Conservation (phyloP, 225 moss, liverwort and hornwort genomes). For the Physcomitrium patens region DNA sequence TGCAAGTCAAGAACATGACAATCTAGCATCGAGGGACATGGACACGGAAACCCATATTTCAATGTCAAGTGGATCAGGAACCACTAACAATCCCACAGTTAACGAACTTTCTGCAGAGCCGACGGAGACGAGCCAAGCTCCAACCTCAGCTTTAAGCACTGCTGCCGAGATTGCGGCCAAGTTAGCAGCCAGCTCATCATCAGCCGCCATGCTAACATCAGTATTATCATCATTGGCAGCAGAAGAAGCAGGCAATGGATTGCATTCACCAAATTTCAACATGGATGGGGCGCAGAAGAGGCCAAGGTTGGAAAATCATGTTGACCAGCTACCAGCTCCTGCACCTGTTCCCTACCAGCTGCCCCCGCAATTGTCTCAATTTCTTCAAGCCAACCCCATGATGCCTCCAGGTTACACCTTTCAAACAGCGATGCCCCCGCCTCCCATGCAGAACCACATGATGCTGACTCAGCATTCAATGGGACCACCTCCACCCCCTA, state of each 20-base stretch:
- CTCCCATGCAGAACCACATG: slow-evolving; percentile 76
- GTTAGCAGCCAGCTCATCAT: slow-evolving; percentile 85
- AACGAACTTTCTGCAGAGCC: slow-evolving; percentile 55
- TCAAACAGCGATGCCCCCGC: slow-evolving; percentile 69
- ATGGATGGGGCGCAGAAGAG: slow-evolving; percentile 74
- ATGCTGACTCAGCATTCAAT: slow-evolving; percentile 72
- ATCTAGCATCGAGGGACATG: slow-evolving; percentile 47
- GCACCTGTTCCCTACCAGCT: slow-evolving; percentile 67
- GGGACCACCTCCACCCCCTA: slow-evolving; percentile 72
- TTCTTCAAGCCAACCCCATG: slow-evolving; percentile 59
- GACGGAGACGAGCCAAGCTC: slow-evolving; percentile 54
- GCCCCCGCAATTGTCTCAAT: slow-evolving; percentile 75
- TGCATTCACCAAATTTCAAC: slow-evolving; percentile 50
- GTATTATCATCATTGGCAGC: slow-evolving; percentile 94
- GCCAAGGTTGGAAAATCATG: slow-evolving; percentile 66
- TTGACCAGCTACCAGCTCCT: slow-evolving; percentile 43
- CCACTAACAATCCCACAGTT: slow-evolving; percentile 40
- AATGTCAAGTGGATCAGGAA: slow-evolving; percentile 40
- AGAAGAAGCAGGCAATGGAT: slow-evolving; percentile 71
- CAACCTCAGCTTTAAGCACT: slow-evolving; percentile 53
- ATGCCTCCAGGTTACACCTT: slow-evolving; percentile 66
- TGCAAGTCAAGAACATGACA: slow-evolving; percentile 50
- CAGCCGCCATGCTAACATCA: slow-evolving; percentile 94
- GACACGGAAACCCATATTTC: slow-evolving; percentile 48
- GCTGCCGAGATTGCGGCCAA: slow-evolving; percentile 96